phyloP scores from a whole-genome alignment of 306 rosid genomes.

The Castanea crenata region DNA sequence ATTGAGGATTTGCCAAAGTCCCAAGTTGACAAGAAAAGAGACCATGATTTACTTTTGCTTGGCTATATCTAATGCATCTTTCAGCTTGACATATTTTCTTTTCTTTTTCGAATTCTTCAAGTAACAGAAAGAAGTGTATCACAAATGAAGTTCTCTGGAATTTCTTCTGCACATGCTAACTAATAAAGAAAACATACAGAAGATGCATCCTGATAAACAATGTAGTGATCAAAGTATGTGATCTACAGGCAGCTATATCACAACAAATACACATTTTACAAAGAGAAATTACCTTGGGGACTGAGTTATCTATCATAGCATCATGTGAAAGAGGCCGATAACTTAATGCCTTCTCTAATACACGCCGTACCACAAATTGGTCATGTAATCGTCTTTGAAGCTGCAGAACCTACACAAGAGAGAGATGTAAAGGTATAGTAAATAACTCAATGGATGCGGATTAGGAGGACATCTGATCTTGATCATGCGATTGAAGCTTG shows the following conservation, averaged over 20 bases:
- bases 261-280: background rate
- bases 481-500: background rate
- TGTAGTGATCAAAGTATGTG: background rate
- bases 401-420: conserved; percentile 53
- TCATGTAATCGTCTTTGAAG: conserved; percentile 73
- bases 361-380: conserved; percentile 58
- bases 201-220: background rate
- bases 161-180: background rate
- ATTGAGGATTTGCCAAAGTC: background rate
- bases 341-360: conserved; percentile 63
- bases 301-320: conserved; percentile 39
- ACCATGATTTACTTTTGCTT: background rate
- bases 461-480: conserved; percentile 4
- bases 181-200: background rate
- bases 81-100: background rate
- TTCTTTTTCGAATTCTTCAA: background rate
- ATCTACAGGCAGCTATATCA: background rate
- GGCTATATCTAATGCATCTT: background rate
- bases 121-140: background rate
- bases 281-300: conserved; percentile 60
- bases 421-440: conserved; percentile 20
- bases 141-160: background rate
- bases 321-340: conserved; percentile 54
- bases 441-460: conserved; percentile 3
- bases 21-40: background rate